phyloP scores from a whole-genome alignment of 2,329 filamentous ascomycete genomes.

The Fusarium longipes region DNA sequence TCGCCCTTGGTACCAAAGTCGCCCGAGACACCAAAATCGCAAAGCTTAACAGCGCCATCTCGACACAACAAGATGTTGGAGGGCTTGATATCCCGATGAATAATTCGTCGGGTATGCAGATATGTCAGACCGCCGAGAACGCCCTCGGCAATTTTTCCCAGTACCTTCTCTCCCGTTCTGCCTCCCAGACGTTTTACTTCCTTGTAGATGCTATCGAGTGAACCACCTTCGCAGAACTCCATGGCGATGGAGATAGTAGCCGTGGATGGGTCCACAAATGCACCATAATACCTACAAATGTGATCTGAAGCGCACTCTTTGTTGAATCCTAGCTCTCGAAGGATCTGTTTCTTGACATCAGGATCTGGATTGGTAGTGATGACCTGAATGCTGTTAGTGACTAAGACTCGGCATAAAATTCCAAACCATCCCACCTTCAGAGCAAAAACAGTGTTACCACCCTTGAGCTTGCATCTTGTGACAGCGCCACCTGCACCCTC shows the following conservation, averaged over 20 bases:
- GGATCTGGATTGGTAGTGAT: conserved; percentile 98
- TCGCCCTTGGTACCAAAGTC: conserved; percentile 99
- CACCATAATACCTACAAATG: conserved; percentile 97
- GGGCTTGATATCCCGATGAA: conserved; percentile 98
- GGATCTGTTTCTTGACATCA: conserved; percentile 97
- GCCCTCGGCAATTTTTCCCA: conserved; percentile 96
- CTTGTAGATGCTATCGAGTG: conserved; percentile 94
- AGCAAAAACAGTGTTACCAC: conserved; percentile 93
- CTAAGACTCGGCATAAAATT: neutral
- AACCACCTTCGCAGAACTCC: conserved; percentile 98
- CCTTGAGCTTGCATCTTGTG: conserved; percentile 88
- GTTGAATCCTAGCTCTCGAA: conserved; percentile 96
- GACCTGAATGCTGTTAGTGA: conserved; percentile 67
- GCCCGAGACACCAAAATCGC: conserved; percentile 97
- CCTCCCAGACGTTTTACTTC: conserved; percentile 97
- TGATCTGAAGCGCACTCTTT: conserved; percentile 96
- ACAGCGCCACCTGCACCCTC: conserved; percentile 97
- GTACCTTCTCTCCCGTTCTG: conserved; percentile 94
- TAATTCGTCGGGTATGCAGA: conserved; percentile 94
- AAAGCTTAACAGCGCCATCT: conserved; percentile 94
- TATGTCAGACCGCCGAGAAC: conserved; percentile 95
- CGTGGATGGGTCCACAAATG: conserved; percentile 94
- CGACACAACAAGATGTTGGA: conserved; percentile 96
- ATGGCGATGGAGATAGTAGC: conserved; percentile 98
- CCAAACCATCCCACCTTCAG: conserved; percentile 76